Evolutionary conservation across 768 basidiomycete species (phyloP).

Genomic region (Naganishia friedmannii): DNA sequence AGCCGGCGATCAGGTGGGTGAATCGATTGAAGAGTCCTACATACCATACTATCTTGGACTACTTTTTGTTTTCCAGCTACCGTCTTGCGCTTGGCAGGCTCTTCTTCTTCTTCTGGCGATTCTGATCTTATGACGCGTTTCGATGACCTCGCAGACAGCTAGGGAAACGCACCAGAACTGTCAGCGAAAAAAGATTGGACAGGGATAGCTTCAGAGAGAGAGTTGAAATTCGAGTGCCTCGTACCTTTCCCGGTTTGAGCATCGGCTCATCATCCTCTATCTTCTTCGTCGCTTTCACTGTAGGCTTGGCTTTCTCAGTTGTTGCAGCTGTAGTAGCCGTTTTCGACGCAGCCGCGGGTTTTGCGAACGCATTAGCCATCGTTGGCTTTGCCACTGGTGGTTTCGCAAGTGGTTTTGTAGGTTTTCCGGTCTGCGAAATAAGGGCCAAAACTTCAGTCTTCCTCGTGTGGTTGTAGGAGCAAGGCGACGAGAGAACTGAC

Average conservation of each 20-base stretch:
- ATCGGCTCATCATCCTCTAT: conserved; percentile 21
- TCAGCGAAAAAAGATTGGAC: neutral
- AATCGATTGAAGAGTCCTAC: neutral
- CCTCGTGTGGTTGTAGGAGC: too few species aligned
- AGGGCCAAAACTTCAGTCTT: neutral
- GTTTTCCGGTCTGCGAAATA: neutral
- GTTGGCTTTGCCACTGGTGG: conserved; percentile 6
- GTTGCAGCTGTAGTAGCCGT: neutral
- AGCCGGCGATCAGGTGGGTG: neutral
- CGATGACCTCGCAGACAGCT: neutral
- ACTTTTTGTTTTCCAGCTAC: conserved; percentile 7
- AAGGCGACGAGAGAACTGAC: conserved; percentile 12
- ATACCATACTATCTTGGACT: conserved; percentile 8
- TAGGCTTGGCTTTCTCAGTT: neutral
- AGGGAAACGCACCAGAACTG: neutral
- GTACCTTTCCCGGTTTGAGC: conserved; percentile 20
- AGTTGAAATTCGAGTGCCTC: neutral
- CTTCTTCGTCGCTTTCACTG: conserved; percentile 10
- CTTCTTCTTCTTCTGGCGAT: conserved; percentile 21
- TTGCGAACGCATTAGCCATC: neutral
- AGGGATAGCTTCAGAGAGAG: neutral
- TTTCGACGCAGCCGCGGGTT: conserved; percentile 7
- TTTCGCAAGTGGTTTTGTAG: conserved; percentile 9
- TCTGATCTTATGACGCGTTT: conserved; percentile 17
- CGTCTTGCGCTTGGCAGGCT: conserved; percentile 2